phyloP scores from a whole-genome alignment of 148 eudicot genomes.

The Pharnaceum exiguum region DNA sequence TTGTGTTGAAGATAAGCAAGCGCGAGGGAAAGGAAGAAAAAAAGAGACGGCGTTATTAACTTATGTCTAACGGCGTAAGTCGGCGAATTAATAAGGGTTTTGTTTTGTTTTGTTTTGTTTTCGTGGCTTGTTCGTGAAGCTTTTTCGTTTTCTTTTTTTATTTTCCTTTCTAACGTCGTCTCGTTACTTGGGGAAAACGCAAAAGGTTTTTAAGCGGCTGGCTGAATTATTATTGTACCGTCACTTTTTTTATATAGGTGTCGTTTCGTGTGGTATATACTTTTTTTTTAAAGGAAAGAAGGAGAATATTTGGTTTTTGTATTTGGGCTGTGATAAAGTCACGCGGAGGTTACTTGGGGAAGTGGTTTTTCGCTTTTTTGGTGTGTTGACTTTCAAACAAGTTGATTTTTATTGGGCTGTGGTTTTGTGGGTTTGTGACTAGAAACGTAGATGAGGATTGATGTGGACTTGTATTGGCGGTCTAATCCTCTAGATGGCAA shows the following conservation, averaged over 20 bases:
- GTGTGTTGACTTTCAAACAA: neutral
- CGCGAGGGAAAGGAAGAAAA: neutral
- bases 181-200: constrained; percentile 25
- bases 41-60: constrained; percentile 15
- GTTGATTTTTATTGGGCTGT: neutral
- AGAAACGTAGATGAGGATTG: neutral
- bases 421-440: neutral
- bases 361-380: no score
- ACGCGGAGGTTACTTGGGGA: neutral
- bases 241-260: no score
- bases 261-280: no score
- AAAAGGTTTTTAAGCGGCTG: no score
- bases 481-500: no score
- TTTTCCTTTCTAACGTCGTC: neutral
- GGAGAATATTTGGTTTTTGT: no score
- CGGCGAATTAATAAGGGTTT: constrained; percentile 1
- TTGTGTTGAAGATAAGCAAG: neutral
- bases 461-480: neutral
- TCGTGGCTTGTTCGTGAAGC: neutral
- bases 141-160: neutral
- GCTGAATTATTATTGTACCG: no score
- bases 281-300: no score
- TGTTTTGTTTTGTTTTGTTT: neutral
- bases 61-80: constrained; percentile 20
- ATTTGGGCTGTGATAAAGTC: neutral